Evolutionary conservation across 2,329 filamentous ascomycete genomes (phyloP).

Genomic region (Periconia sp.): DNA sequence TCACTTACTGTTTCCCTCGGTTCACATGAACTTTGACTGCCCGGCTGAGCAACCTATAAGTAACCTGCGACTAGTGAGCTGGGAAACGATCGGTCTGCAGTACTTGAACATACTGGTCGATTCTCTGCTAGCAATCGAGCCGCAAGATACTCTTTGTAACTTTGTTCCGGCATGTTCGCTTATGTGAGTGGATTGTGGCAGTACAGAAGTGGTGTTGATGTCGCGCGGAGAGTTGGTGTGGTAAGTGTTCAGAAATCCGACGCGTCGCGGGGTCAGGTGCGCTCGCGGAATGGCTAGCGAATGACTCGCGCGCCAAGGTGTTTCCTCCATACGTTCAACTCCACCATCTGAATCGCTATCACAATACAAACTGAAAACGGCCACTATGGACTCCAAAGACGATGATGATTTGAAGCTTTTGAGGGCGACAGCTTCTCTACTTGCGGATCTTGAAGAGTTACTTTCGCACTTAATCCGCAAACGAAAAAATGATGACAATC

Average conservation of each 20-base stretch:
- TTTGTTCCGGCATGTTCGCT: constrained; percentile 53
- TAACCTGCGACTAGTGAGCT: constrained; percentile 61
- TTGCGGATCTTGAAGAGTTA: constrained; percentile 32
- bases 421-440: constrained; percentile 43
- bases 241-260: constrained; percentile 3
- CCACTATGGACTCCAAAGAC: constrained; percentile 41
- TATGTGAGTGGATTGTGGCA: background rate
- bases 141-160: constrained; percentile 71
- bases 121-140: constrained; percentile 76
- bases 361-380: background rate
- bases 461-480: constrained; percentile 44
- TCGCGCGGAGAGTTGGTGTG: constrained; percentile 5
- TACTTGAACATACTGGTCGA: constrained; percentile 59
- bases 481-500: constrained; percentile 17
- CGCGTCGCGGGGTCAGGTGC: constrained; percentile 30
- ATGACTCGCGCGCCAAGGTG: constrained; percentile 29
- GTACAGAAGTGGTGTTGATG: background rate
- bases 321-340: background rate
- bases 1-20: constrained; percentile 75
- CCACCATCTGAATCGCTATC: background rate
- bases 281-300: constrained; percentile 27
- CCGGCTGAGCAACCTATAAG: constrained; percentile 82
- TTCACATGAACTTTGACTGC: constrained; percentile 83
- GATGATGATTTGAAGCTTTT: constrained; percentile 51
- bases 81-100: background rate